phyloP scores from a whole-genome alignment of 2,329 filamentous ascomycete species.

The Paramyrothecium sp. region DNA sequence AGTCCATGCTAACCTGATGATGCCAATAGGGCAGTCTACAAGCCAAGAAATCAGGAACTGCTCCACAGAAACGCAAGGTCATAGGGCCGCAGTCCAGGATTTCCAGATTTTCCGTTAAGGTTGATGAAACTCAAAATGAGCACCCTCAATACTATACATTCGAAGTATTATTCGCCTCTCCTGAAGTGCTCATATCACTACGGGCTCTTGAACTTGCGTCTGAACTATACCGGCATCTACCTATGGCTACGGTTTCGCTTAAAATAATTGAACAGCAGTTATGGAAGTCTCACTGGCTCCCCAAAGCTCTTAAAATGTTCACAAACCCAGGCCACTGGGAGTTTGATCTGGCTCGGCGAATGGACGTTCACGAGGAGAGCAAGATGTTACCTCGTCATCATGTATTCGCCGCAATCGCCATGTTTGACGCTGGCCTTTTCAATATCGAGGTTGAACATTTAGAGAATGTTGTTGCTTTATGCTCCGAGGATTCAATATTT shows the following conservation, averaged over 20 bases:
- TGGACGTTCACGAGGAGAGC: constrained; percentile 1
- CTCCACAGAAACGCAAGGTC: too few relatives aligned
- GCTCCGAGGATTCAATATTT: constrained; percentile 7
- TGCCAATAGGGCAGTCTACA: too few relatives aligned
- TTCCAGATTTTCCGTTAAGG: too few relatives aligned
- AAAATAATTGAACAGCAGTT: constrained; percentile 4
- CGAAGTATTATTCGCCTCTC: too few relatives aligned
- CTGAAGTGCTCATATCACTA: constrained; percentile 2
- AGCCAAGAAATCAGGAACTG: too few relatives aligned
- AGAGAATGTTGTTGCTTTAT: constrained; percentile 6
- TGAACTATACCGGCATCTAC: constrained; percentile 2
- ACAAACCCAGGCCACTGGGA: not conserved
- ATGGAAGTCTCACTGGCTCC: constrained; percentile 3
- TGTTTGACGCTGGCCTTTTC: constrained; percentile 7
- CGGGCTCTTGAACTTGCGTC: constrained; percentile 5
- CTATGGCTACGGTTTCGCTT: constrained; percentile 4
- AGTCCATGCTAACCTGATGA: too few relatives aligned
- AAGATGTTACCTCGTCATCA: constrained; percentile 4
- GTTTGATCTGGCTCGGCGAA: not conserved
- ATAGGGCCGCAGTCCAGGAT: too few relatives aligned
- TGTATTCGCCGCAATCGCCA: constrained; percentile 6
- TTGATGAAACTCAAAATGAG: too few relatives aligned
- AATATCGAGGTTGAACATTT: constrained; percentile 6
- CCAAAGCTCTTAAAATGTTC: not conserved
- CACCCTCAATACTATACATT: too few relatives aligned